Base-by-base conservation (phyloP, 2,329 filamentous ascomycete species). In the Aspergillus piperis region DNA sequence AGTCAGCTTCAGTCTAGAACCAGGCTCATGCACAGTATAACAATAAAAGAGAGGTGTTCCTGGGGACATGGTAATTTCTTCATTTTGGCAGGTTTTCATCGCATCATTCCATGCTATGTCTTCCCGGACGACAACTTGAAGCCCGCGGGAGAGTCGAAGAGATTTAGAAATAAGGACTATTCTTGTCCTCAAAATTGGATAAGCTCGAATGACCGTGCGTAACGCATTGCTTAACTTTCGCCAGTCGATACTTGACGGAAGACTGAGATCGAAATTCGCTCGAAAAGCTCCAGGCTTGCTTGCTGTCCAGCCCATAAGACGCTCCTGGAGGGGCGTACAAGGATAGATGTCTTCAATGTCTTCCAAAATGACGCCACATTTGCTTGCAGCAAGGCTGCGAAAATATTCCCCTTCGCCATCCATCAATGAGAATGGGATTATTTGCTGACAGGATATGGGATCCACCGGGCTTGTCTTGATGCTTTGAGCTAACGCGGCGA, bases 291-390 rank as follows among this genome's bases (percentile, higher is more conserved):
- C 75, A 6, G 66, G 60, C 32, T 73, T 64, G 54, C 72, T 73
- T 30, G 68, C 68, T 0, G 73, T 74, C 17, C 60, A 42, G 1
- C 75, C 74, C 39, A 78, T 57, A 2, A 79, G 68, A 3, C 75
- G 77, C 64, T 77, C 76, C 59, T 80, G 77, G 1, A 79, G 65
- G 5, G 76, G 66, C 6, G 73, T 79, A 8, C 70, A 74, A 1
- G 76, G 76, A 57, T 77, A 76, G 1, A 71, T 66, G 58, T 80
- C 76, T 54, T 75, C 71, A 5, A 77, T 66, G 5, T 64, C 55
- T 8, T 48, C 44, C 54, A 58, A 7, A 53, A 21, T 0, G 10
- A 47, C n/a, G 27, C 25, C 19, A 36, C 55, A 58, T 15, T 19
- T 10, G 30, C n/a, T 48, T 32, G 15, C 17, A 32, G 15, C 13